Evolutionary conservation across 768 basidiomycete genomes (phyloP).

Genomic region (Omphalotus guepiniiformis): DNA sequence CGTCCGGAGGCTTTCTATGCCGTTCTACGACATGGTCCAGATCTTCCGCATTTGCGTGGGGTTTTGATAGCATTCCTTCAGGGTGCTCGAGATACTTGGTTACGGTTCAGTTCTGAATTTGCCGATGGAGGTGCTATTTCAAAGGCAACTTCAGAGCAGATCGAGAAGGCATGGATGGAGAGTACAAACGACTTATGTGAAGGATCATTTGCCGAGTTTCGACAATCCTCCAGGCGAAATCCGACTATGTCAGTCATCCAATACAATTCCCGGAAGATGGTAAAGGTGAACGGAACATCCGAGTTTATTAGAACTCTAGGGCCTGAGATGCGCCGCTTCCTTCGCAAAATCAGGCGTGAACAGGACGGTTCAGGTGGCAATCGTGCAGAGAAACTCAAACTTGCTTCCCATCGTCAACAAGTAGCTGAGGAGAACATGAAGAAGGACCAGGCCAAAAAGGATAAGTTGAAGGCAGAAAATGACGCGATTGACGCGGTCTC

Average conservation of each 20-base stretch:
- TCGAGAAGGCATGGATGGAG: constrained; percentile 12
- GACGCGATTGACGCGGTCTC: too few relatives aligned
- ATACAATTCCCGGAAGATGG: constrained; percentile 12
- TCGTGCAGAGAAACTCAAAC: too few relatives aligned
- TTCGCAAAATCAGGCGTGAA: too few relatives aligned
- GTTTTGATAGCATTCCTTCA: constrained; percentile 6
- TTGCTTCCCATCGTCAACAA: too few relatives aligned
- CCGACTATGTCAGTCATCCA: constrained; percentile 6
- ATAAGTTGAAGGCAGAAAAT: too few relatives aligned
- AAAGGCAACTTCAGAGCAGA: too few relatives aligned
- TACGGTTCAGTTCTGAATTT: constrained; percentile 1
- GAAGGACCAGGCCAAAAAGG: too few relatives aligned
- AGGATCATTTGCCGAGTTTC: constrained; percentile 11
- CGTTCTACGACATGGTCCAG: neutral
- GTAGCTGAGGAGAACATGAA: too few relatives aligned
- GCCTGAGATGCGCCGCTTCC: too few relatives aligned
- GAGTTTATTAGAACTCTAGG: too few relatives aligned
- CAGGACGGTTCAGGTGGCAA: too few relatives aligned
- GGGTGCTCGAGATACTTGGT: constrained; percentile 4
- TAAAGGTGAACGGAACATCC: constrained; percentile 13
- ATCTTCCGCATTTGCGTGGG: constrained; percentile 1
- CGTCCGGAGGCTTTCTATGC: constrained; percentile 13
- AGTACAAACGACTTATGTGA: constrained; percentile 20
- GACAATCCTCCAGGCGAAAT: neutral
- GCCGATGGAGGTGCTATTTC: too few relatives aligned